Base-by-base conservation (phyloP, 1,284 basidiomycete genomes). In the Fereydounia khargensis region DNA sequence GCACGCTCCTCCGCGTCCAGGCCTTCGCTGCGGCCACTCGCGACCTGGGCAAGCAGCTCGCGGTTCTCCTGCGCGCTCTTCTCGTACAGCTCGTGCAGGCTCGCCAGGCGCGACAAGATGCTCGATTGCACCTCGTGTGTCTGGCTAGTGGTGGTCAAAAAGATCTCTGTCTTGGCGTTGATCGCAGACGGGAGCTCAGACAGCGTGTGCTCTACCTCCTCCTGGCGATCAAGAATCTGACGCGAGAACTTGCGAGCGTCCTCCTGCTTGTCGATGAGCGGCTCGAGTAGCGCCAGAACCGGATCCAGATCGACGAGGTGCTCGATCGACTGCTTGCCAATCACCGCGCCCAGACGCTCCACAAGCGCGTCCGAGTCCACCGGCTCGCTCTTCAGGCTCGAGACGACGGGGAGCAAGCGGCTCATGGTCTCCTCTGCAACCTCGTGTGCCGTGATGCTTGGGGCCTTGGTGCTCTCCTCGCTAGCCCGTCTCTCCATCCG, bases 101-200 rank as follows among this genome's bases (percentile, higher is more conserved):
- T 37, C 17, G 35, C 34, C 20, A 58, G 13, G 11, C 35, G 42
- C 25, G 39, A 21, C 10, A 52, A 35, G 27, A 57, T 57, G 9
- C n/a, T 27, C 4, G 10, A 7, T 17, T 42, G 40, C 13, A 19
- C 18, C 10, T 44, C 39, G 6, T 47, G 53, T 13, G 46, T 36
- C 35, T 47, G 25, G 17, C 41, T 33, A 6, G 39, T 35, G 22
- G 44, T 49, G 2, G 56, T 52, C 3, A 70, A 39, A 40, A 70
- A 61, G 34, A 68, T 55, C 45, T 68, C 65, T 14, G 60, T 56
- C 55, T 70, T 70, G 19, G 65, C 65, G 18, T 63, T 68, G 54
- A 70, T 61, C 1, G 65, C 59, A 1, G 42, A 42, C 2, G 68
- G 68, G 10, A 70, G 39, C 30, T 59, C 61, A 5, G 47, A 41